Evolutionary conservation across 345 rosid species (phyloP).

Genomic region (Bretschneidera sinensis): DNA sequence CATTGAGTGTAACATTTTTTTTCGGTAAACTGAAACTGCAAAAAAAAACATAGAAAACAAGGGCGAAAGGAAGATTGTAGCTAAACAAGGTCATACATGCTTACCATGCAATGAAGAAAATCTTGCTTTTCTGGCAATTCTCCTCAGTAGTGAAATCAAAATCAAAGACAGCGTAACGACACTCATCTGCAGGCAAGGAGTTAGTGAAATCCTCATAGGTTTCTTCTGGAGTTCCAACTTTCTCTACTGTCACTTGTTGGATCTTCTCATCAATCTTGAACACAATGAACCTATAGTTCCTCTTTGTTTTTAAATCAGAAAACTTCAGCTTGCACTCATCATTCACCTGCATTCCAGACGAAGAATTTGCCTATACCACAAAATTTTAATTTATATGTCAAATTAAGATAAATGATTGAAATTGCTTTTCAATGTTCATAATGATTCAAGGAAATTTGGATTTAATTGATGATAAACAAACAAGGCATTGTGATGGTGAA

Average conservation of each 20-base stretch:
- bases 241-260: conserved; percentile 56
- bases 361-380: conserved; percentile 48
- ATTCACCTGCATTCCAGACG: conserved; percentile 66
- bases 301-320: conserved; percentile 63
- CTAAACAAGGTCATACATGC: too few species aligned
- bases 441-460: too few species aligned
- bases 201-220: conserved; percentile 51
- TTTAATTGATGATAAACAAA: too few species aligned
- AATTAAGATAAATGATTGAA: too few species aligned
- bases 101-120: conserved; percentile 72
- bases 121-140: conserved; percentile 71
- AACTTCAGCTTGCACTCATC: conserved; percentile 80
- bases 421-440: too few species aligned
- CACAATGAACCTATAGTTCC: conserved; percentile 54
- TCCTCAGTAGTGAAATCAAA: conserved; percentile 58
- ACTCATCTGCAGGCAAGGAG: conserved; percentile 53
- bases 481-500: too few species aligned
- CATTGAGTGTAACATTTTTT: too few species aligned
- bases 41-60: too few species aligned
- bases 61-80: conserved; percentile 6
- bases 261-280: conserved; percentile 64
- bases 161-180: conserved; percentile 50
- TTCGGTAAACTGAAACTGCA: too few species aligned
- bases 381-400: too few species aligned
- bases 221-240: conserved; percentile 49